phyloP scores from a whole-genome alignment of 2,329 filamentous ascomycete species.

The Alternaria conjuncta region DNA sequence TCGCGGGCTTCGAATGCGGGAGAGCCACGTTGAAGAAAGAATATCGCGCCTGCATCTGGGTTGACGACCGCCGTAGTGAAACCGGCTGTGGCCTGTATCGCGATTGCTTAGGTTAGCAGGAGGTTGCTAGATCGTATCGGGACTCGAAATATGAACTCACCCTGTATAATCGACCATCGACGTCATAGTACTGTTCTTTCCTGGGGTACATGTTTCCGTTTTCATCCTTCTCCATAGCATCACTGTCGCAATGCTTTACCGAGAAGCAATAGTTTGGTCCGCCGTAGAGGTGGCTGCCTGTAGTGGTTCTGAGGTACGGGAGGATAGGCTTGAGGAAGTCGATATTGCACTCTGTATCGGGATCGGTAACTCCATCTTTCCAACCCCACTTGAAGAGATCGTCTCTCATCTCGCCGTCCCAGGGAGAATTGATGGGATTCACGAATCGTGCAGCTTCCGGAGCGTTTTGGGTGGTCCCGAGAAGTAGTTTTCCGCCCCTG shows the following conservation, averaged over 20 bases:
- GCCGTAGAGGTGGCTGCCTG: not conserved
- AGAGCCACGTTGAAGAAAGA: not conserved
- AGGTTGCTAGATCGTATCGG: not conserved
- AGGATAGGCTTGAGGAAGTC: not conserved
- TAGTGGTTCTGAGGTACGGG: not conserved
- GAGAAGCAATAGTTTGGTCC: slow-evolving; percentile 3
- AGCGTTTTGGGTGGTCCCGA: not conserved
- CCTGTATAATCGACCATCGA: not conserved
- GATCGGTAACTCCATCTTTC: not conserved
- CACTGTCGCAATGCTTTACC: not conserved
- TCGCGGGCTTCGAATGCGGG: not conserved
- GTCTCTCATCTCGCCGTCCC: not conserved
- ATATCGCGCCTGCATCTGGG: not conserved
- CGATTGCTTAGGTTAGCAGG: too few species aligned
- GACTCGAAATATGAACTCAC: not conserved
- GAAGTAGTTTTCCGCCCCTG: not conserved
- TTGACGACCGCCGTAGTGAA: not conserved
- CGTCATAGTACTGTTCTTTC: not conserved
- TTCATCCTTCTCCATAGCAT: not conserved
- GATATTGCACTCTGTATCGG: not conserved
- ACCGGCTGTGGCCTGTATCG: not conserved
- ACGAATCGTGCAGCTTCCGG: not conserved
- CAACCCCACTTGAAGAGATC: not conserved
- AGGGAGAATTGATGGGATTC: not conserved
- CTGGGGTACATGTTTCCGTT: not conserved